A percentile compares a stretch with the other conserved stretches of the same genome.
Conservation (phyloP, 2,329 filamentous ascomycete species). For the Pseudocercospora cruenta region DNA sequence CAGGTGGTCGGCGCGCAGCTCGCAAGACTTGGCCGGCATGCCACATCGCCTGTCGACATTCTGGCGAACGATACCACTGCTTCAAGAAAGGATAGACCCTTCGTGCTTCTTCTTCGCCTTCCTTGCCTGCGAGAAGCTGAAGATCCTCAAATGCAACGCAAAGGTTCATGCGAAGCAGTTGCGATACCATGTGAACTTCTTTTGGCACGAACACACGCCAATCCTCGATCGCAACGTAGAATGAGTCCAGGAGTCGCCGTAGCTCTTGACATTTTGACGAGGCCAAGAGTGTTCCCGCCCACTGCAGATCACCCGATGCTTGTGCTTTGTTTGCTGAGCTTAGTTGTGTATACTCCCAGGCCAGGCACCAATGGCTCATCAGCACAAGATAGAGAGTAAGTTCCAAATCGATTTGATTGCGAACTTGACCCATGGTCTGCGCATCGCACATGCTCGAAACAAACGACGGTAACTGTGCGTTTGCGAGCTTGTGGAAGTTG, state of each 20-base stretch:
- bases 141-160: constrained; percentile 29
- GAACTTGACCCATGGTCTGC: constrained; percentile 19
- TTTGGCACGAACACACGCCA: constrained; percentile 28
- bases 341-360: constrained; percentile 27
- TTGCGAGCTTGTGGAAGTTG: constrained; percentile 15
- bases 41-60: constrained; percentile 27
- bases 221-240: constrained; percentile 25
- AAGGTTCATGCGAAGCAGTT: constrained; percentile 28
- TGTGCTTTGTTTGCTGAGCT: constrained; percentile 30
- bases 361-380: constrained; percentile 25
- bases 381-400: constrained; percentile 25
- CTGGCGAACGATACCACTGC: constrained; percentile 25
- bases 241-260: constrained; percentile 20
- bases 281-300: constrained; percentile 23
- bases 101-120: constrained; percentile 28
- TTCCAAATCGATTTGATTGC: constrained; percentile 23
- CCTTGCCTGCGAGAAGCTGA: constrained; percentile 28
- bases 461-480: constrained; percentile 20
- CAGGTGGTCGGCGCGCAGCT: constrained; percentile 25
- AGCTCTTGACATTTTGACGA: constrained; percentile 28
- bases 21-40: constrained; percentile 30
- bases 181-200: constrained; percentile 28
- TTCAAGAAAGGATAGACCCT: constrained; percentile 26
- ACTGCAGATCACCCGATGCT: constrained; percentile 18
- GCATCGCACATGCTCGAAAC: constrained; percentile 24